Base-by-base conservation (phyloP, 2,329 filamentous ascomycete species). In the Xylariaceae sp. region DNA sequence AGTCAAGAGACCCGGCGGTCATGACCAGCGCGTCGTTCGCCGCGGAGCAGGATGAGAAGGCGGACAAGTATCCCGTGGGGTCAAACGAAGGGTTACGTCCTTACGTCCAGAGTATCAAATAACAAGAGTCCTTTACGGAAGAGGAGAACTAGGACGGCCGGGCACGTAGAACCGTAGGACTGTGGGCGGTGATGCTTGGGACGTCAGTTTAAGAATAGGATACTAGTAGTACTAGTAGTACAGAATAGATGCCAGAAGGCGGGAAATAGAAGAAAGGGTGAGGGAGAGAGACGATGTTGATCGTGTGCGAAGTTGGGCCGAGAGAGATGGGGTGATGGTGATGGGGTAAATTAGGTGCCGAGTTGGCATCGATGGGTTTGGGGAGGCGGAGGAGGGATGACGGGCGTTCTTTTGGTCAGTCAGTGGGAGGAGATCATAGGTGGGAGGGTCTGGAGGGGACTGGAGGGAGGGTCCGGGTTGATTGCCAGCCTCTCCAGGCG, bases 1-100 rank as follows among this genome's bases (percentile, higher is more conserved):
- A 34, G 56, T 56, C 53, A 34, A 53, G 53, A 55, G 53, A 52
- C 11, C 56, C 62, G 51, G 61, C 57, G 61, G 53, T 65, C 67
- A 69, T 70, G 66, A 64, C 65, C 64, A 59, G 51, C 59, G 56
- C 52, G n/a, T 44, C 37, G 23, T 4, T 30, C 23, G 37, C 51
- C 13, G 56, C 39, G n/a, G 15, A 13, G 11, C 23, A 30, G 11
- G 11, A 11, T 41, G 9, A 45, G 41, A 45, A 57, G 18, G 53
- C 37, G 41, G 50, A 50, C 55, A 44, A 55, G 44, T 44, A 34
- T 17, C 15, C 61, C 53, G 61, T 60, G 55, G 52, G 44, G 58
- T 37, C 18, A 45, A 47, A 57, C 35, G 8, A 52, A 37, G 30
- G 47, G 23, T 30, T 30, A 30, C 23, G 23, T 30, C 23, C 23